Percentiles rank a stretch among this genome's conserved stretches.
Evolutionary conservation across 2,329 filamentous ascomycete species (phyloP).

Genomic region (Diplodia corticola): DNA sequence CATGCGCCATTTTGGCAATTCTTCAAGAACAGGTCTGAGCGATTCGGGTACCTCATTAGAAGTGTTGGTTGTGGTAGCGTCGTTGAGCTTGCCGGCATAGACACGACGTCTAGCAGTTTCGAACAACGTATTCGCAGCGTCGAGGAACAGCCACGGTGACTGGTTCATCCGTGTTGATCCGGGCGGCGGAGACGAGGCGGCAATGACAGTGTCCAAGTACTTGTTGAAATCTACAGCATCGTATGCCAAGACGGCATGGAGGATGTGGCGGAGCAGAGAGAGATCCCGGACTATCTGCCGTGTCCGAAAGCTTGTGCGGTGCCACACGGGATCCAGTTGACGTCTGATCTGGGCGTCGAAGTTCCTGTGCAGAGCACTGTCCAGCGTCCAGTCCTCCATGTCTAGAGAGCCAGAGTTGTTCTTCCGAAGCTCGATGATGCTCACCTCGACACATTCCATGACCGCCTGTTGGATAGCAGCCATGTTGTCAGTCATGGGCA

Average conservation of each 20-base stretch:
- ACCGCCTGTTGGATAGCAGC: conserved; percentile 89
- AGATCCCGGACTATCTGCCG: conserved; percentile 92
- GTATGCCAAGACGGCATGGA: conserved; percentile 78
- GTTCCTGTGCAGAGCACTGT: conserved; percentile 87
- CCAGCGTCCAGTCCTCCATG: conserved; percentile 95
- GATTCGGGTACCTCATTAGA: conserved; percentile 58
- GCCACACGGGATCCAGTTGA: conserved; percentile 95
- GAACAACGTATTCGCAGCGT: conserved; percentile 92
- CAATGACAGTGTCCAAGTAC: conserved; percentile 90
- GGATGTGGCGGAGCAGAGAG: conserved; percentile 75
- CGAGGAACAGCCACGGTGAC: conserved; percentile 93
- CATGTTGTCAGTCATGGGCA: conserved; percentile 95
- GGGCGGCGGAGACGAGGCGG: conserved; percentile 83
- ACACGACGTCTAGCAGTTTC: conserved; percentile 85
- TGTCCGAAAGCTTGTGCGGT: conserved; percentile 91
- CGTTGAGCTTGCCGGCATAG: conserved; percentile 71
- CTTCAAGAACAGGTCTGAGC: conserved; percentile 80
- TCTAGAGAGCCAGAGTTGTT: conserved; percentile 78
- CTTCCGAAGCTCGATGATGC: conserved; percentile 91
- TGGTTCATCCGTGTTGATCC: conserved; percentile 86
- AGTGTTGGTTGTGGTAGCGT: conserved; percentile 44
- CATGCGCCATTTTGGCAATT: conserved; percentile 90
- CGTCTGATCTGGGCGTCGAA: conserved; percentile 87
- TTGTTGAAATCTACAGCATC: conserved; percentile 91
- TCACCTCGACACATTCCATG: conserved; percentile 93